Evolutionary conservation across 768 basidiomycete species (phyloP), one percentile per base, ranked within the genome.

Genomic region (Leccinum ochraceum): DNA sequence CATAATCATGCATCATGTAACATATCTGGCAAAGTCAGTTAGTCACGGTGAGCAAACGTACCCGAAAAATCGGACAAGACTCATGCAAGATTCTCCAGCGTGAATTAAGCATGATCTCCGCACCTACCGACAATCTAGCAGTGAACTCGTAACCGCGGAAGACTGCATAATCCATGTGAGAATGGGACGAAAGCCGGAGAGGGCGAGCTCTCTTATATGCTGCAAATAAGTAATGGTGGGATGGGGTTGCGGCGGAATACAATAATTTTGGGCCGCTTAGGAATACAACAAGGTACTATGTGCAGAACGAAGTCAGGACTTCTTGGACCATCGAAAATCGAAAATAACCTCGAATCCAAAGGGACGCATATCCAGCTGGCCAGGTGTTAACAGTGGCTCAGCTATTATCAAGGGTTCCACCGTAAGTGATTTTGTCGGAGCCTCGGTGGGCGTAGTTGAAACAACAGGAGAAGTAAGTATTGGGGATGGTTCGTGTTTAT

Each of bases 281-380:
- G 61, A 53, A 65, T 73, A 71, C 66, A 73, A 56, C 60, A 59
- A 14, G 17, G 53, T 64, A 57, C 50, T 57, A 37, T 61, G 63
- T 52, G 59, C 39, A 59, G 57, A 60, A 36, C 20, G 30, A 46
- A 24, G 49, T 67, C 63, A 73, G 17, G 66, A 52, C 37, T 32
- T 61, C 53, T 50, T 66, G 30, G 81, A 80, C 90, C 89, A 92
- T 53, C 86, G 79, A 70, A 93, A 85, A 70, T 94, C 92, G 48
- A 94, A 59, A 42, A 92, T 77, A 59, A 93, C 75, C 48, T 84
- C 85, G 49, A 94, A 76, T 9, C 92, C 92, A 73, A 88, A 86
- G 11, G 81, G 81, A 28, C 86, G 83, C 61, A 94, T 72, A 70
- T 94, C 91, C 66, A 90, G 86, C 69, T 89, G 85, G 65, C 77